phyloP scores from a whole-genome alignment of 768 basidiomycete species.

The Vishniacozyma victoriae region DNA sequence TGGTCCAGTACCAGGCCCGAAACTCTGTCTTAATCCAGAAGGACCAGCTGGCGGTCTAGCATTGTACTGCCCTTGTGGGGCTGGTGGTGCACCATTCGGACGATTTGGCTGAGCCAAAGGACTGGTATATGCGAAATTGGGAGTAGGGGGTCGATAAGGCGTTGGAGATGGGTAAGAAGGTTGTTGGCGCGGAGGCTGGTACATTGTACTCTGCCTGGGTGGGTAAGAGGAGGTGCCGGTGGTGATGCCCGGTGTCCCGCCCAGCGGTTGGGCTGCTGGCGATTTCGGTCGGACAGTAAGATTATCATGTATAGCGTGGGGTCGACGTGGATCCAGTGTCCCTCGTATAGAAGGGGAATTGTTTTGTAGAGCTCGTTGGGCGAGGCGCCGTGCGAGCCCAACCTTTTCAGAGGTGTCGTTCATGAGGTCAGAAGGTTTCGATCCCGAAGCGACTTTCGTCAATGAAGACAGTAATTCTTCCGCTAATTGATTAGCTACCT shows the following conservation, averaged over 20 bases:
- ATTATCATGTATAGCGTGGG: slow-evolving; percentile 39
- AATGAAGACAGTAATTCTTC: slow-evolving; percentile 29
- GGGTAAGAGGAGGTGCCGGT: slow-evolving; percentile 10
- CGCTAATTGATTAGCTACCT: slow-evolving; percentile 4
- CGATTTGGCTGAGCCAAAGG: neutral
- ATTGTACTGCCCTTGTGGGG: slow-evolving; percentile 7
- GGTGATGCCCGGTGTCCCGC: neutral
- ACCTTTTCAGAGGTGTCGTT: slow-evolving; percentile 8
- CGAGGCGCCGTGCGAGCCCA: slow-evolving; percentile 23
- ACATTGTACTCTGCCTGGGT: neutral
- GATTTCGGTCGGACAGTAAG: slow-evolving; percentile 14
- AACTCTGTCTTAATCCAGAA: slow-evolving; percentile 31
- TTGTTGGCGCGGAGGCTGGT: neutral
- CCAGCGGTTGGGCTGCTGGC: slow-evolving; percentile 4
- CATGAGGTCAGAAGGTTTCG: slow-evolving; percentile 18
- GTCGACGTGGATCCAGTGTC: slow-evolving; percentile 40
- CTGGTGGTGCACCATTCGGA: neutral
- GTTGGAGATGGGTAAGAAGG: slow-evolving; percentile 2
- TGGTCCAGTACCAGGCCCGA: slow-evolving; percentile 19
- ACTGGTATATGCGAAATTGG: neutral
- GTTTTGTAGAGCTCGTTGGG: slow-evolving; percentile 11
- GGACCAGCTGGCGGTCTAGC: slow-evolving; percentile 21
- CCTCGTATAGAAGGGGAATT: slow-evolving; percentile 38
- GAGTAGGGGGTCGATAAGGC: neutral
- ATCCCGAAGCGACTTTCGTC: slow-evolving; percentile 13